A percentile compares a stretch with the other conserved stretches of the same genome.
These are phyloP conservation scores for Theileria orientalis DNA, from an alignment of 169 alveolate species.

Conservation along the genomic window DNA sequence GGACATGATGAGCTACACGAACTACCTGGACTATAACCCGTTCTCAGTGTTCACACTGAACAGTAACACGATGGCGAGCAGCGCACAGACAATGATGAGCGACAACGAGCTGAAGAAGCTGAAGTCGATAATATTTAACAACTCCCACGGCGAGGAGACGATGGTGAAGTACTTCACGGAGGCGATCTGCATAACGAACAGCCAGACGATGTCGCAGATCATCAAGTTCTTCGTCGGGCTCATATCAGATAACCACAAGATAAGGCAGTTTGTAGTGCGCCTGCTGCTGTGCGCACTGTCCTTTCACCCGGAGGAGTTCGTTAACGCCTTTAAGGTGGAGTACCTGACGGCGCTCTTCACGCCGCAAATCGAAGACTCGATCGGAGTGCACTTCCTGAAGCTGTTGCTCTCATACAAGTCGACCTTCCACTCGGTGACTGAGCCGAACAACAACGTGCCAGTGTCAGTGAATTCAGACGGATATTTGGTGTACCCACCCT, in stretches of 20 bases:
- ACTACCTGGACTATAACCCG: constrained; percentile 15
- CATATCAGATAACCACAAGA: constrained; percentile 13
- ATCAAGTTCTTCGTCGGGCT: constrained; percentile 27
- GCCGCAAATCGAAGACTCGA: constrained; percentile 50
- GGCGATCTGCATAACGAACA: constrained; percentile 51
- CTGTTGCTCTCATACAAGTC: constrained; percentile 58
- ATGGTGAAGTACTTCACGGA: constrained; percentile 38
- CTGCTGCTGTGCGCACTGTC: constrained; percentile 57
- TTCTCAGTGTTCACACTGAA: constrained; percentile 9
- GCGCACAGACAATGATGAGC: not conserved
- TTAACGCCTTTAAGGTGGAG: constrained; percentile 30
- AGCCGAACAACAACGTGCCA: constrained; percentile 22
- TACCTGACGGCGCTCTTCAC: constrained; percentile 38
- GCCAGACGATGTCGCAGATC: constrained; percentile 44
- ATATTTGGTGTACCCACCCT: constrained; percentile 24
- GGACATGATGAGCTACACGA: not conserved
- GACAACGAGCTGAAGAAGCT: constrained; percentile 26
- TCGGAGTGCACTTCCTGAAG: constrained; percentile 50
- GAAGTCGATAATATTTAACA: constrained; percentile 21
- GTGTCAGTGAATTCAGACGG: constrained; percentile 29
- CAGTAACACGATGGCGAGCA: not conserved
- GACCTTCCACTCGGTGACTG: constrained; percentile 42
- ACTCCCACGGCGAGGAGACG: constrained; percentile 17
- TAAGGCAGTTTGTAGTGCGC: constrained; percentile 40
- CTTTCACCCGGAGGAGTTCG: constrained; percentile 63